Percentiles rank a stretch among this genome's conserved stretches.
Evolutionary conservation across 2,329 filamentous ascomycete genomes (phyloP).

Genomic region (Akanthomyces lecanii): DNA sequence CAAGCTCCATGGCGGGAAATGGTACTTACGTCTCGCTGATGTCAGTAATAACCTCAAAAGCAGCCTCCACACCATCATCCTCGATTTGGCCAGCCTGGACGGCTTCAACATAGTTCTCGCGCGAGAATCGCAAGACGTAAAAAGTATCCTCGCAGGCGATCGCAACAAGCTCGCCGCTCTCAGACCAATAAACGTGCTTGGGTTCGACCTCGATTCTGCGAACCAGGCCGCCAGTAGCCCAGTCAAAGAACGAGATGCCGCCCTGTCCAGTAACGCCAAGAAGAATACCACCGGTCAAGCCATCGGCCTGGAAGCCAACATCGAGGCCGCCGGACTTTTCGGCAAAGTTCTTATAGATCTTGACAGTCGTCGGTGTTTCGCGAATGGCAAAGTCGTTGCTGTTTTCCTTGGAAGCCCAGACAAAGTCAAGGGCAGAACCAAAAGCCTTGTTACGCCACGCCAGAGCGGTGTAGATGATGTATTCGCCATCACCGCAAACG

Average conservation of each 20-base stretch:
- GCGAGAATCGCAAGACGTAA: conserved; percentile 87
- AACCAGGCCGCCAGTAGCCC: conserved; percentile 83
- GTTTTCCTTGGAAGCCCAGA: conserved; percentile 95
- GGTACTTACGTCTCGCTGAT: conserved; percentile 73
- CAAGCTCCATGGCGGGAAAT: too few species aligned
- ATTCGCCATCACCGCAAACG: conserved; percentile 90
- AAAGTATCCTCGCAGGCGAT: conserved; percentile 93
- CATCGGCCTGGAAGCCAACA: conserved; percentile 92
- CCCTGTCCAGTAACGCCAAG: conserved; percentile 94
- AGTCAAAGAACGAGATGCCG: conserved; percentile 94
- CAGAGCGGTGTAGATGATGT: conserved; percentile 96
- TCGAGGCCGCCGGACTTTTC: conserved; percentile 86
- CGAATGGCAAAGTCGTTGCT: conserved; percentile 98
- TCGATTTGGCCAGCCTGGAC: conserved; percentile 79
- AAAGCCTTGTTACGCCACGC: conserved; percentile 98
- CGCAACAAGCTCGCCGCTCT: conserved; percentile 87
- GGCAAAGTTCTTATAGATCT: conserved; percentile 96
- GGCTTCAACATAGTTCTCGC: conserved; percentile 82
- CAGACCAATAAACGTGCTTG: conserved; percentile 89
- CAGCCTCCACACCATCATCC: conserved; percentile 87
- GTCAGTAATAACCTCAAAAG: conserved; percentile 94
- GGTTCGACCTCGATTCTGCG: conserved; percentile 83
- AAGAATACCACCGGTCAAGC: conserved; percentile 80
- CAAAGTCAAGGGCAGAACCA: conserved; percentile 91
- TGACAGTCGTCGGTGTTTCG: conserved; percentile 89